Conservation (phyloP, 2,329 filamentous ascomycete genomes). For the Fusarium chuoi region DNA sequence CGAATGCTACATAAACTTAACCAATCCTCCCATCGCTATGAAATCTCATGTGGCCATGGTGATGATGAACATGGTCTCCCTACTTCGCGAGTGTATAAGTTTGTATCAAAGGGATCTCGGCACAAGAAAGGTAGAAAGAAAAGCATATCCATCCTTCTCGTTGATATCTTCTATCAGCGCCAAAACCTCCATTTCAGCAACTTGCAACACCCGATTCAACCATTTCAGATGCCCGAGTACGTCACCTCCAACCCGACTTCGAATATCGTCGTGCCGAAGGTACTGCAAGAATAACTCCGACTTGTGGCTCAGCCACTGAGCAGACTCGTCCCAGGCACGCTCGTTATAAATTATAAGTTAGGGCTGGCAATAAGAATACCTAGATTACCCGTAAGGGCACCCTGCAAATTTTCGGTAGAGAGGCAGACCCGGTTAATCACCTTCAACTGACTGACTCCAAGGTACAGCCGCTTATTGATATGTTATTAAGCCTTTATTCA, state of each 20-base stretch:
- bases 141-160: background rate
- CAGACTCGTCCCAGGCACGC: too few relatives aligned
- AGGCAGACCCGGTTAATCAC: background rate
- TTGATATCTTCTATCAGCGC: background rate
- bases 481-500: too few relatives aligned
- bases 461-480: background rate
- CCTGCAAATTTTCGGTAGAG: background rate
- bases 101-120: background rate
- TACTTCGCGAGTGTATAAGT: background rate
- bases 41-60: too few relatives aligned
- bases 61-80: accelerated
- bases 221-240: too few relatives aligned
- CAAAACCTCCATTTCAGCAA: background rate
- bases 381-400: too few relatives aligned
- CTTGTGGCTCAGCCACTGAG: accelerated
- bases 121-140: background rate
- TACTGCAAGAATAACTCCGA: background rate
- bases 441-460: background rate
- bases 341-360: too few relatives aligned
- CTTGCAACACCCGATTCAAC: background rate
- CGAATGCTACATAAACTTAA: background rate
- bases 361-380: too few relatives aligned
- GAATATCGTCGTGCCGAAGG: accelerated
- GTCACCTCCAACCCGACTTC: background rate
- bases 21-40: background rate